Conservation (phyloP, 1,139 yeast species). For the Yamadazyma diospyri region DNA sequence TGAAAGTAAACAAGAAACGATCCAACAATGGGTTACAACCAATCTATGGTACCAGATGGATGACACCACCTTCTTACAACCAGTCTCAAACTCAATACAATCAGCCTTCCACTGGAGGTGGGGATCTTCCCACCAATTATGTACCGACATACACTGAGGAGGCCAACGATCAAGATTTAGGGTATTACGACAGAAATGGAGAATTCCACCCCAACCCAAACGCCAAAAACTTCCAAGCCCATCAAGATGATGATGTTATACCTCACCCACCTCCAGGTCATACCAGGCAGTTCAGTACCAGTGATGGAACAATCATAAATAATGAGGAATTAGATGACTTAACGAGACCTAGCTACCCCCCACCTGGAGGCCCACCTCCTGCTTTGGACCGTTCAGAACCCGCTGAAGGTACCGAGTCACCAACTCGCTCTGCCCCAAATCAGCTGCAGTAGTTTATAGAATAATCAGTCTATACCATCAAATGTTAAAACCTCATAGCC, state of each 20-base stretch:
- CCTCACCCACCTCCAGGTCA: conserved; percentile 21
- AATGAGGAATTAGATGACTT: conserved; percentile 10
- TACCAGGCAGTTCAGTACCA: conserved; percentile 15
- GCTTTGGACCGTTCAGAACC: neutral
- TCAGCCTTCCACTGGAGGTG: conserved; percentile 34
- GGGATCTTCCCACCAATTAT: conserved; percentile 34
- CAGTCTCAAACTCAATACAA: conserved; percentile 67
- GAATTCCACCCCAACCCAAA: conserved; percentile 41
- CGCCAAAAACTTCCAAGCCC: conserved; percentile 17
- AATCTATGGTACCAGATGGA: conserved; percentile 81
- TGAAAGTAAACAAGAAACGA: conserved; percentile 60
- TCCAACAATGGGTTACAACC: conserved; percentile 63
- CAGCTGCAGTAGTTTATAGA: too few species aligned
- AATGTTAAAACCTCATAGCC: too few species aligned
- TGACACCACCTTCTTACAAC: conserved; percentile 84
- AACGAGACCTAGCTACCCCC: conserved; percentile 8
- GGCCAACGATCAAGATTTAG: conserved; percentile 70
- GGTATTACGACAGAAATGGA: conserved; percentile 74
- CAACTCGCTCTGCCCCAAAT: too few species aligned
- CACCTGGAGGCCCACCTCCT: conserved; percentile 1
- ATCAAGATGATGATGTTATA: conserved; percentile 9
- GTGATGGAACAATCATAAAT: conserved; percentile 12
- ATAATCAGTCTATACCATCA: too few species aligned
- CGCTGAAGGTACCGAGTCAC: too few species aligned
- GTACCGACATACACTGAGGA: conserved; percentile 69